Conservation (phyloP, 2,329 filamentous ascomycete species). For the Microthyrium microscopicum region DNA sequence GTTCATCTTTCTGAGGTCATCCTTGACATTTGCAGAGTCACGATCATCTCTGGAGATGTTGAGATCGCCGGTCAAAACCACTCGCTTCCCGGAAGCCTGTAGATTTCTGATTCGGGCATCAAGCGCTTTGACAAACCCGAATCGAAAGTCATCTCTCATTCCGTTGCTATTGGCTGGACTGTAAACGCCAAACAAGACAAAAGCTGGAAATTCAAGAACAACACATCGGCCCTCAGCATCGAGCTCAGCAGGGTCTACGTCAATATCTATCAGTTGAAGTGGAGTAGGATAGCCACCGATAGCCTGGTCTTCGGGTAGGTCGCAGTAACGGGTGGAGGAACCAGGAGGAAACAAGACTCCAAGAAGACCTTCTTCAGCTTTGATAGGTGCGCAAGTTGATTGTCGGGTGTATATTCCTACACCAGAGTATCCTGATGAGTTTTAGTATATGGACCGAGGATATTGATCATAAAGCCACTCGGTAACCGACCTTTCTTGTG, state of each 20-base stretch:
- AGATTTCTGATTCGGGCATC: slow-evolving; percentile 78
- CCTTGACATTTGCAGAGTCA: slow-evolving; percentile 60
- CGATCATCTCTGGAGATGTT: slow-evolving; percentile 58
- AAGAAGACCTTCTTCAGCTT: slow-evolving; percentile 85
- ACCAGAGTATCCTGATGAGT: slow-evolving; percentile 64
- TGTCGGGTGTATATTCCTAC: slow-evolving; percentile 93
- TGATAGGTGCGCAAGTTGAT: slow-evolving; percentile 65
- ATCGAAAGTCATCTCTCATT: slow-evolving; percentile 63
- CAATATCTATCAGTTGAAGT: slow-evolving; percentile 46
- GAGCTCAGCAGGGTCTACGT: slow-evolving; percentile 52
- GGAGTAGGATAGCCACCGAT: slow-evolving; percentile 77
- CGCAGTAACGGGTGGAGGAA: slow-evolving; percentile 52
- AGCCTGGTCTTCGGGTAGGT: slow-evolving; percentile 54
- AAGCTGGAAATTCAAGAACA: slow-evolving; percentile 82
- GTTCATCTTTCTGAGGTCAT: slow-evolving; percentile 53
- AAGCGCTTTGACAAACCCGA: slow-evolving; percentile 62
- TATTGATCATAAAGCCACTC: slow-evolving; percentile 9
- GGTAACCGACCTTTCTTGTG: slow-evolving; percentile 96
- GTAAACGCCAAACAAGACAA: slow-evolving; percentile 86
- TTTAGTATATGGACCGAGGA: slow-evolving; percentile 5
- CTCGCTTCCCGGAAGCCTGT: slow-evolving; percentile 59
- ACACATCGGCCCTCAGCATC: slow-evolving; percentile 89
- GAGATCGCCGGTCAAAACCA: slow-evolving; percentile 74
- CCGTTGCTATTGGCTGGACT: slow-evolving; percentile 82
- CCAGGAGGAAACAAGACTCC: slow-evolving; percentile 62